phyloP scores from a whole-genome alignment of 1,284 basidiomycete genomes.

The Amylostereum areolatum region DNA sequence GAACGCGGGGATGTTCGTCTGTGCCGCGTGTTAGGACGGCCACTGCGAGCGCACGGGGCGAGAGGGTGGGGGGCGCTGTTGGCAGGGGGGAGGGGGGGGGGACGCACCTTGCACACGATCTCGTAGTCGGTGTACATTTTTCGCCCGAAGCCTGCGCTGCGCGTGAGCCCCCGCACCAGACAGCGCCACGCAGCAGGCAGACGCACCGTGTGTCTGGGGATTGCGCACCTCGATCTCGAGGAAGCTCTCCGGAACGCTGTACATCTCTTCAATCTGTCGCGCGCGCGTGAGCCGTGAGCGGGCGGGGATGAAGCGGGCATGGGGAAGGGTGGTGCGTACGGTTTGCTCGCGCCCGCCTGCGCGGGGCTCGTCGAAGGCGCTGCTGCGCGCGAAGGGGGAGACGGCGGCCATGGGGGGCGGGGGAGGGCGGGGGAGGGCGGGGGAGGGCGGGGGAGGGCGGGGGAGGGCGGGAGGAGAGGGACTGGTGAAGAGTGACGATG shows the following conservation, averaged over 20 bases:
- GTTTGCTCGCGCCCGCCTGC: constrained; percentile 74
- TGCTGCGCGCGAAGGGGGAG: constrained; percentile 77
- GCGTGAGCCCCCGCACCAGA: neutral
- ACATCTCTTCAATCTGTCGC: constrained; percentile 94
- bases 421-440: neutral
- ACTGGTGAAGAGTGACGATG: too few relatives aligned
- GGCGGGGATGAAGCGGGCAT: constrained; percentile 19
- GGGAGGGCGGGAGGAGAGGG: too few relatives aligned
- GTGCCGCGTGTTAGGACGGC: neutral
- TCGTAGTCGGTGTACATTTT: constrained; percentile 99
- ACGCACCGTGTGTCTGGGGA: constrained; percentile 91
- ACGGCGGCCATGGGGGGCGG: constrained; percentile 48
- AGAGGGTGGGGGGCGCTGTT: neutral
- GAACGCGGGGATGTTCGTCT: constrained; percentile 99
- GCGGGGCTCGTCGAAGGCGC: constrained; percentile 68
- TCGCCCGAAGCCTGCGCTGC: constrained; percentile 72
- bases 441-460: constrained; percentile 3
- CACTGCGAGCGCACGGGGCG: neutral
- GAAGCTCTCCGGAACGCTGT: constrained; percentile 94
- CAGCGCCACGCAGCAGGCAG: neutral
- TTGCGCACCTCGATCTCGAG: constrained; percentile 97
- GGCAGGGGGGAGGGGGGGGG: neutral
- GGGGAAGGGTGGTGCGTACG: constrained; percentile 41
- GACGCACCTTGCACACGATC: constrained; percentile 90
- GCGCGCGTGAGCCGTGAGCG: constrained; percentile 2